Percentiles rank a stretch among this genome's conserved stretches.
Evolutionary conservation across 495 filamentous ascomycete genomes (phyloP).

Genomic region (Lepraria neglecta): DNA sequence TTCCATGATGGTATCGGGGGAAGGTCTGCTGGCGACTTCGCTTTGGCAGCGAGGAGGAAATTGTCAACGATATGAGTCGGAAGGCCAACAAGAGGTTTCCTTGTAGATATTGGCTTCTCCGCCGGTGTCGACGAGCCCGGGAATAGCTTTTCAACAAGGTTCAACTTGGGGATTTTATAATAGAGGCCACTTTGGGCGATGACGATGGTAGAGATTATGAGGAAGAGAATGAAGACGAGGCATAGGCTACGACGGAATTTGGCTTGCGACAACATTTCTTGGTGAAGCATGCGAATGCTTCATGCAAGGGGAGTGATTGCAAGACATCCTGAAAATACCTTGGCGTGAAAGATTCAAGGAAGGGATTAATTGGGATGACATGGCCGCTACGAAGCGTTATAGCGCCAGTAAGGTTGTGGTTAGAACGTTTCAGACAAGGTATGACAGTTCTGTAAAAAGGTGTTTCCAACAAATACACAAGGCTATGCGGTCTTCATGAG

Average conservation of each 20-base stretch:
- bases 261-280: neutral
- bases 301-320: no score
- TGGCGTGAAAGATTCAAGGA: no score
- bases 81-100: constrained; percentile 15
- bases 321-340: no score
- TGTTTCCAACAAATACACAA: no score
- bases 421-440: no score
- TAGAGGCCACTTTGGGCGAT: constrained; percentile 8
- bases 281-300: neutral
- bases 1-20: constrained; percentile 27
- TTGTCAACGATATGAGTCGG: constrained; percentile 22
- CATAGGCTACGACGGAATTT: constrained; percentile 10
- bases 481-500: neutral
- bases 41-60: constrained; percentile 22
- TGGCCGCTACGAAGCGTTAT: no score
- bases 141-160: neutral
- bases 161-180: neutral
- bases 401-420: no score
- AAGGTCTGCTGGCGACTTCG: constrained; percentile 20
- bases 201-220: constrained; percentile 11
- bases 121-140: neutral
- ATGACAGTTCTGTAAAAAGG: no score
- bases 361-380: no score
- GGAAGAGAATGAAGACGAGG: constrained; percentile 12
- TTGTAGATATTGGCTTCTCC: constrained; percentile 8